Evolutionary conservation across 352 stramenopile genomes (phyloP).

Genomic region (Phytophthora litchii): DNA sequence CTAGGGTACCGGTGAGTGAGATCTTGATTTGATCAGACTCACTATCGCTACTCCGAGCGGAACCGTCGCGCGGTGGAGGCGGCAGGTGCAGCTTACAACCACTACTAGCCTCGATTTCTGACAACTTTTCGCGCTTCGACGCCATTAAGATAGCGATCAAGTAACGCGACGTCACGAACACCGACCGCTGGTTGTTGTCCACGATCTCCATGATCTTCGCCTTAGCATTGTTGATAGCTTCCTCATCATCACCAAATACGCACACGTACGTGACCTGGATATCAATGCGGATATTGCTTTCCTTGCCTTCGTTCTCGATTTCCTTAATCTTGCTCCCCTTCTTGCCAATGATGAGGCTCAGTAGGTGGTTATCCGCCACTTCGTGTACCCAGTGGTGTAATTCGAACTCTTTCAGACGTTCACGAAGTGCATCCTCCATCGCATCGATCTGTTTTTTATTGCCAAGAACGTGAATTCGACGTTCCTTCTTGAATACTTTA

Average conservation of each 20-base stretch:
- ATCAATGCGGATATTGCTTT: conserved; percentile 61
- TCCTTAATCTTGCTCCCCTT: conserved; percentile 82
- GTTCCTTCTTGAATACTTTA: conserved; percentile 73
- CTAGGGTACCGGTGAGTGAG: conserved; percentile 59
- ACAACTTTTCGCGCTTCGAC: conserved; percentile 80
- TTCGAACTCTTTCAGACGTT: conserved; percentile 64
- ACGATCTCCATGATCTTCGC: conserved; percentile 68
- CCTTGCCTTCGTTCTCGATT: conserved; percentile 62
- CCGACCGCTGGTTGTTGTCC: conserved; percentile 72
- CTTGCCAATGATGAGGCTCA: conserved; percentile 86
- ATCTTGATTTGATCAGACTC: conserved; percentile 66
- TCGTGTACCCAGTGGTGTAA: conserved; percentile 63
- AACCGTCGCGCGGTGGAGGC: conserved; percentile 28
- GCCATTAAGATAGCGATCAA: conserved; percentile 66
- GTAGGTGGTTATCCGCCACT: conserved; percentile 56
- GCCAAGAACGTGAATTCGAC: conserved; percentile 63
- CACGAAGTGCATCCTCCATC: conserved; percentile 65
- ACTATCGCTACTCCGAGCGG: conserved; percentile 29
- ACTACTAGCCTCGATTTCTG: conserved; percentile 63
- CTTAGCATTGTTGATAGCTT: conserved; percentile 55
- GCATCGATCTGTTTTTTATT: conserved; percentile 71
- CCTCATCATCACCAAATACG: conserved; percentile 60
- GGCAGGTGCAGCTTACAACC: conserved; percentile 67
- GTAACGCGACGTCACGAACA: conserved; percentile 68
- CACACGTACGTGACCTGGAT: conserved; percentile 71